A percentile compares a stretch with the other conserved stretches of the same genome.
Conservation (phyloP, 2,329 filamentous ascomycete genomes). For the Didymella segeticola region DNA sequence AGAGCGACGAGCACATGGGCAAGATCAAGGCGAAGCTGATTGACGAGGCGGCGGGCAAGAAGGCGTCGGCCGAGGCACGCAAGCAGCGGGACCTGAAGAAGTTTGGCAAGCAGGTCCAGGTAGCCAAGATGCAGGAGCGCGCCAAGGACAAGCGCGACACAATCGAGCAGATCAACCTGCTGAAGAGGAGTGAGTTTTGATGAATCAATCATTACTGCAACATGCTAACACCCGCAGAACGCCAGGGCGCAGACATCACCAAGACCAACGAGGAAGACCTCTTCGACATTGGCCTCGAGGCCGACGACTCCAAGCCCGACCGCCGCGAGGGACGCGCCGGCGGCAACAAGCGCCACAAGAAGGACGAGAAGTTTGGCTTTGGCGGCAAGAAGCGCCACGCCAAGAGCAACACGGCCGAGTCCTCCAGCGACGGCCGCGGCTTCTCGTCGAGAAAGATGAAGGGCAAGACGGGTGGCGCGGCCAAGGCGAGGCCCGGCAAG, state of each 20-base stretch:
- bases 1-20: slow-evolving; percentile 97
- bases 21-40: slow-evolving; percentile 93
- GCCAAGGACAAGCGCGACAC: slow-evolving; percentile 91
- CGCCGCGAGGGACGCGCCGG: slow-evolving; percentile 43
- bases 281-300: slow-evolving; percentile 81
- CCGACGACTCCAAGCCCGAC: slow-evolving; percentile 56
- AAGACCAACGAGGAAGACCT: slow-evolving; percentile 79
- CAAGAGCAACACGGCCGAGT: slow-evolving; percentile 89
- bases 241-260: slow-evolving; percentile 73
- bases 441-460: slow-evolving; percentile 92
- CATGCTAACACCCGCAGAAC: slow-evolving; percentile 66
- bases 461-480: slow-evolving; percentile 47
- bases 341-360: slow-evolving; percentile 85
- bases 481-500: slow-evolving; percentile 44
- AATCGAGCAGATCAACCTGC: slow-evolving; percentile 89
- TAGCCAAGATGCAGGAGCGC: slow-evolving; percentile 93
- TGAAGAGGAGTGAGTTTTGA: slow-evolving; percentile 86
- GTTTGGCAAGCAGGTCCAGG: slow-evolving; percentile 97
- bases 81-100: slow-evolving; percentile 96
- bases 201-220: not conserved
- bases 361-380: slow-evolving; percentile 92
- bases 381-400: slow-evolving; percentile 91
- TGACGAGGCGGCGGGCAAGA: slow-evolving; percentile 90
- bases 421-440: slow-evolving; percentile 78
- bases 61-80: slow-evolving; percentile 87